A percentile compares a stretch with the other conserved stretches of the same genome.
These are phyloP conservation scores for Plenodomus tracheiphilus DNA, from an alignment of 2,329 filamentous ascomycete genomes.

Conservation along the genomic window DNA sequence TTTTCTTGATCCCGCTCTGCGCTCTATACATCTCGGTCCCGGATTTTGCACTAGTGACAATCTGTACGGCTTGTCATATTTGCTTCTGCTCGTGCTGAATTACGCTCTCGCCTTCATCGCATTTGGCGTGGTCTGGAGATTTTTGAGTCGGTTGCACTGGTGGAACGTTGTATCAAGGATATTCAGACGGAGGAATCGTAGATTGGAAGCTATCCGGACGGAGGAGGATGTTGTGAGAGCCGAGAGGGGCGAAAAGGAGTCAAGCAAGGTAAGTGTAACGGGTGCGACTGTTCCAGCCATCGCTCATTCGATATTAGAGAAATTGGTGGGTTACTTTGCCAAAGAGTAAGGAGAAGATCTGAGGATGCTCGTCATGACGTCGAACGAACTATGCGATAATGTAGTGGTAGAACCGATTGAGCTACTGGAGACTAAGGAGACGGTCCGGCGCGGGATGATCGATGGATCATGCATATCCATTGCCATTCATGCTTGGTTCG, in stretches of 20 bases:
- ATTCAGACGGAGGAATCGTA: neutral
- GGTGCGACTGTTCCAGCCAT: neutral
- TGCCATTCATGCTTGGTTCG: no score
- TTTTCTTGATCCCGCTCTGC: conserved; percentile 1
- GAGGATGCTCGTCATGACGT: no score
- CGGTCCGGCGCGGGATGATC: no score
- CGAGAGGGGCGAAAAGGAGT: neutral
- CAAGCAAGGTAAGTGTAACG: neutral
- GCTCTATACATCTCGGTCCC: neutral
- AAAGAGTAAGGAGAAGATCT: no score
- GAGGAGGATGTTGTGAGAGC: neutral
- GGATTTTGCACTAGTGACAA: conserved; percentile 2
- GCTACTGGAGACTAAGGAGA: no score
- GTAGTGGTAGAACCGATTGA: no score
- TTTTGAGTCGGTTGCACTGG: neutral
- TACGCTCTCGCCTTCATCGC: neutral
- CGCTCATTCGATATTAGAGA: no score
- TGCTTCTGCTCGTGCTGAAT: neutral
- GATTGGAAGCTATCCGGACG: neutral
- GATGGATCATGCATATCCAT: no score
- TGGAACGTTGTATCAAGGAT: neutral
- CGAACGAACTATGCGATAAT: no score
- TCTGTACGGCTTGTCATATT: neutral
- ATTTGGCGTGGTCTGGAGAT: neutral
- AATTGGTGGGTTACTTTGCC: no score